Evolutionary conservation across 2,329 filamentous ascomycete species (phyloP).

Genomic region (Hymenoscyphus fructigenus): DNA sequence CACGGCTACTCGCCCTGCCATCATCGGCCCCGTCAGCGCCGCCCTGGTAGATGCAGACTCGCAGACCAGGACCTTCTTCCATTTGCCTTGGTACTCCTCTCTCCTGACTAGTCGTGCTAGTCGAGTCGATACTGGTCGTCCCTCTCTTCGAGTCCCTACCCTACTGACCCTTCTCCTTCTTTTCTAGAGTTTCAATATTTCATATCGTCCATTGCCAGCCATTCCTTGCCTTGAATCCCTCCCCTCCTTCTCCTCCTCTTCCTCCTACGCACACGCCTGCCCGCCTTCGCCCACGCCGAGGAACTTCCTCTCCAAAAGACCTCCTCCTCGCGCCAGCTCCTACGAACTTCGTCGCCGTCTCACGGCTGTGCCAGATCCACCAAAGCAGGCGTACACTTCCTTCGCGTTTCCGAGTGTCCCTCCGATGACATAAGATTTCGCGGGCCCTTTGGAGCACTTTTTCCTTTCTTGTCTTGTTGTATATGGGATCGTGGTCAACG

Average conservation of each 20-base stretch:
- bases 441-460: conserved; percentile 16
- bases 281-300: conserved; percentile 4
- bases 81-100: neutral
- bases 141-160: neutral
- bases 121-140: neutral
- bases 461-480: conserved; percentile 24
- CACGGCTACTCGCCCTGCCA: neutral
- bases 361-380: conserved; percentile 12
- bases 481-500: conserved; percentile 14
- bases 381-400: conserved; percentile 11
- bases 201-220: neutral
- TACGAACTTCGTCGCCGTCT: conserved; percentile 7
- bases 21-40: neutral
- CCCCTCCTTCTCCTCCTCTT: neutral
- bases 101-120: conserved; percentile 1
- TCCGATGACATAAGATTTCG: conserved; percentile 26
- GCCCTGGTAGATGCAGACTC: neutral
- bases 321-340: neutral
- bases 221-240: conserved; percentile 3
- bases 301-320: neutral
- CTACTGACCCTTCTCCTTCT: neutral
- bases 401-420: conserved; percentile 8
- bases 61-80: neutral
- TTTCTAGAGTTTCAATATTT: neutral
- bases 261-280: neutral